Percentiles rank a stretch among this genome's conserved stretches.
Conservation (phyloP, 2,329 filamentous ascomycete species). For the Elsinoe fawcettii region DNA sequence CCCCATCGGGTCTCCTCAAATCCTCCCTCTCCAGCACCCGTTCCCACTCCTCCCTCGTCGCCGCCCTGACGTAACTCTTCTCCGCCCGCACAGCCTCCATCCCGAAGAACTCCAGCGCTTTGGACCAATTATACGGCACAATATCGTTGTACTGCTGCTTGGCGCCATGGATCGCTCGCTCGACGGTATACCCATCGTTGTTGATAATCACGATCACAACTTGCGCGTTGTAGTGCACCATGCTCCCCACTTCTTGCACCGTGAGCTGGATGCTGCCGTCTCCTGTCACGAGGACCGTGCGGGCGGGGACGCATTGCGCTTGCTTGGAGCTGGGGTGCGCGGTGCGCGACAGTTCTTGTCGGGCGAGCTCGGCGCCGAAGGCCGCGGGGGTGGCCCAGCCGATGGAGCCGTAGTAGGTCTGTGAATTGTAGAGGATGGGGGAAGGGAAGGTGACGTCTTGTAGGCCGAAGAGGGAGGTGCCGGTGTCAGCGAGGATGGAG, state of each 20-base stretch:
- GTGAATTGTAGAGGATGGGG: slow-evolving; percentile 42
- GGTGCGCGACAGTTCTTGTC: slow-evolving; percentile 37
- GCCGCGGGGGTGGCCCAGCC: slow-evolving; percentile 37
- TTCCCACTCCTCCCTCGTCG: slow-evolving; percentile 33
- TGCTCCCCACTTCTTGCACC: slow-evolving; percentile 58
- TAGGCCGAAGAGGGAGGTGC: slow-evolving; percentile 35
- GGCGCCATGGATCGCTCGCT: slow-evolving; percentile 50
- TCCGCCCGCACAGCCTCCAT: slow-evolving; percentile 26
- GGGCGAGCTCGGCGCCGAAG: slow-evolving; percentile 41
- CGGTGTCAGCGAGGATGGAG: slow-evolving; percentile 36
- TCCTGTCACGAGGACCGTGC: slow-evolving; percentile 56
- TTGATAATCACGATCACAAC: slow-evolving; percentile 49
- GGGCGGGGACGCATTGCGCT: slow-evolving; percentile 39
- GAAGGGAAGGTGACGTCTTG: slow-evolving; percentile 30
- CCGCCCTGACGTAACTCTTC: slow-evolving; percentile 31
- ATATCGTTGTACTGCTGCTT: slow-evolving; percentile 49
- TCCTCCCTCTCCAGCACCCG: slow-evolving; percentile 27
- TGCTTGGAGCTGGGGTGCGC: slow-evolving; percentile 34
- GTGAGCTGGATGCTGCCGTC: slow-evolving; percentile 57
- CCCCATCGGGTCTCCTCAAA: slow-evolving; percentile 26
- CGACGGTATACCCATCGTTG: slow-evolving; percentile 54
- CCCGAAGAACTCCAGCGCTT: slow-evolving; percentile 35
- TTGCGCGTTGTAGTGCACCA: slow-evolving; percentile 45
- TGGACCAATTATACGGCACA: slow-evolving; percentile 32
- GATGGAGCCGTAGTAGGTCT: slow-evolving; percentile 39